Evolutionary conservation across 2,329 filamentous ascomycete genomes (phyloP).

Genomic region (Fusarium vanettenii): DNA sequence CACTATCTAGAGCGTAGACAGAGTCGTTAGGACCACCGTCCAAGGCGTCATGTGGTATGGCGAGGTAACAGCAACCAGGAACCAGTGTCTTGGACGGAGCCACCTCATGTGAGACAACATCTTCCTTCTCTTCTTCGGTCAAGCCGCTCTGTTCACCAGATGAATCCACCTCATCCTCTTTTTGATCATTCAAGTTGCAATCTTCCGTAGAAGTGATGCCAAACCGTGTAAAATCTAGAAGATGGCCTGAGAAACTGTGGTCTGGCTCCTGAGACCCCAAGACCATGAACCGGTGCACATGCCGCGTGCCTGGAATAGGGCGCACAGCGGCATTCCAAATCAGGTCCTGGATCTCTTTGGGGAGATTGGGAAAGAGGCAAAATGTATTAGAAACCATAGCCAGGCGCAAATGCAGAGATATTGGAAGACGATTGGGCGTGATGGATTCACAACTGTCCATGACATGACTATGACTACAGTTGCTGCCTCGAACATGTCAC

Average conservation of each 20-base stretch:
- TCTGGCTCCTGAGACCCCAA: background rate
- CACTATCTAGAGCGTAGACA: conserved; percentile 20
- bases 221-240: background rate
- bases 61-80: background rate
- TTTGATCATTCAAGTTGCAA: rapidly evolving
- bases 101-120: background rate
- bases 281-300: conserved; percentile 28
- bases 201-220: background rate
- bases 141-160: background rate
- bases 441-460: background rate
- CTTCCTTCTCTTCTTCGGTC: background rate
- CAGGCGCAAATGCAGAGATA: background rate
- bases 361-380: background rate
- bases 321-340: conserved; percentile 28
- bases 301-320: background rate
- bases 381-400: conserved; percentile 10
- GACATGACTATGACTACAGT: background rate
- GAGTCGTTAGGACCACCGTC: conserved; percentile 19
- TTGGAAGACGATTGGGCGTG: background rate
- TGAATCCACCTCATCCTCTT: background rate
- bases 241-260: background rate
- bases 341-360: conserved; percentile 15
- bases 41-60: conserved; percentile 6
- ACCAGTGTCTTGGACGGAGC: background rate
- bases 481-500: background rate